Percentiles rank a stretch among this genome's conserved stretches.
Conservation (phyloP, 1,139 yeast genomes). For the Hansenula sp. region DNA sequence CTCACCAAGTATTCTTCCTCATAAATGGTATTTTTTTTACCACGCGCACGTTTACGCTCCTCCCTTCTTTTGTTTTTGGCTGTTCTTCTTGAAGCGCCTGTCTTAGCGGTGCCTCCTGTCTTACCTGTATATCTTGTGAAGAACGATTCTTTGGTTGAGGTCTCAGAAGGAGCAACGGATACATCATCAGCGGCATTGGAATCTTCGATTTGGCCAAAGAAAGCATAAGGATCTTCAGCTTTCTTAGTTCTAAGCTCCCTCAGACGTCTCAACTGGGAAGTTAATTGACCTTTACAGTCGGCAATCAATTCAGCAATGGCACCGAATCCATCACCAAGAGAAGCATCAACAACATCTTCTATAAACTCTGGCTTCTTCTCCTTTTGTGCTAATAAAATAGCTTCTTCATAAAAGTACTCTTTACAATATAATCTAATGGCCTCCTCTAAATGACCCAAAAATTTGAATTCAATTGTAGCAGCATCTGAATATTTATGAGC, state of each 20-base stretch:
- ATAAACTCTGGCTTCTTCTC: slow-evolving; percentile 43
- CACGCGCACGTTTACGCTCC: slow-evolving; percentile 93
- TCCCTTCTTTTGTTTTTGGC: slow-evolving; percentile 91
- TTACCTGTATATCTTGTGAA: slow-evolving; percentile 96
- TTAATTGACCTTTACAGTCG: slow-evolving; percentile 83
- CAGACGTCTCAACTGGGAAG: slow-evolving; percentile 77
- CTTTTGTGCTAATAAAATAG: slow-evolving; percentile 58
- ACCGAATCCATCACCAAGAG: slow-evolving; percentile 84
- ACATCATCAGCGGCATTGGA: slow-evolving; percentile 87
- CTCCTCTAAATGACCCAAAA: slow-evolving; percentile 55
- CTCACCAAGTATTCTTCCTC: slow-evolving; percentile 92
- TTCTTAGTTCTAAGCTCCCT: slow-evolving; percentile 84
- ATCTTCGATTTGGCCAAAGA: slow-evolving; percentile 65
- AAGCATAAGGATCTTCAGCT: slow-evolving; percentile 77
- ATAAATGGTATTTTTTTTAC: slow-evolving; percentile 94
- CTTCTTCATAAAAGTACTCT: slow-evolving; percentile 72
- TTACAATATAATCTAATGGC: slow-evolving; percentile 71
- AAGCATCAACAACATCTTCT: slow-evolving; percentile 62
- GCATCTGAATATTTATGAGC: slow-evolving; percentile 78
- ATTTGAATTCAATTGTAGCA: slow-evolving; percentile 70
- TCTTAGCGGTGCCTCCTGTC: slow-evolving; percentile 91
- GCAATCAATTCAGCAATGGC: slow-evolving; percentile 82
- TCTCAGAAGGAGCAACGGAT: slow-evolving; percentile 91
- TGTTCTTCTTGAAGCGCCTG: slow-evolving; percentile 92
- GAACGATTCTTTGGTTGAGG: slow-evolving; percentile 89